Evolutionary conservation across 768 basidiomycete genomes (phyloP), one percentile per base, ranked within the genome.

Genomic region (Rhizopogon vinicolor): DNA sequence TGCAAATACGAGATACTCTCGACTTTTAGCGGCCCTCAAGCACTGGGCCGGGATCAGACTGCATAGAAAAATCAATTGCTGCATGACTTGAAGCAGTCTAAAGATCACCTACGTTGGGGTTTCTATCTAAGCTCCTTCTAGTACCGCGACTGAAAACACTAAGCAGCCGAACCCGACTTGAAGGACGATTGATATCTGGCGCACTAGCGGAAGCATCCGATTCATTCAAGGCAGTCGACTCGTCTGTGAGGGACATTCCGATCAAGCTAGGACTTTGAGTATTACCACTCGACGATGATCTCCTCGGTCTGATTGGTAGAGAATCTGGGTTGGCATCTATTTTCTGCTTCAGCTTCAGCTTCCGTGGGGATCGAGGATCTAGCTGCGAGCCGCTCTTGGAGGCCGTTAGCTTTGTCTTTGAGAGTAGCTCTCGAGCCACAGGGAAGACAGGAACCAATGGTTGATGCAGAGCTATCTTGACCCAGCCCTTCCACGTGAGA

Each of bases 391-490:
- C 54, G 37, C 65, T 73, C 58, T 64, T 72, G 60, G 74, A 69
- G 9, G 82, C 74, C 50, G 84, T 82, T 74, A 84, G 80, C 63
- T 87, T 89, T 7, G 89, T 90, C 68, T 91, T 91, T 18, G 86
- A 80, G 52, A 91, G 78, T 22, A 91, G 74, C 67, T 91, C 88
- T 48, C 86, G 83, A 14, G 89, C 89, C 6, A 90, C 87, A 5
- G 88, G 88, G 14, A 90, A 74, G 3, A 91, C 87, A 25, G 88
- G 88, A 3, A 91, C 75, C 12, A 91, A 74, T 22, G 87, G 87
- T 62, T 91, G 89, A 54, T 89, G 84, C 70, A 90, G 87, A 13
- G 85, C 89, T 78, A 91, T 88, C 63, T 86, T 88, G 35, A 90
- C 79, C 89, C 89, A 91, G 14, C 87, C 88, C 65, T 79, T 81